Conservation (phyloP, 495 filamentous ascomycete species). For the Aspergillus biplanus region DNA sequence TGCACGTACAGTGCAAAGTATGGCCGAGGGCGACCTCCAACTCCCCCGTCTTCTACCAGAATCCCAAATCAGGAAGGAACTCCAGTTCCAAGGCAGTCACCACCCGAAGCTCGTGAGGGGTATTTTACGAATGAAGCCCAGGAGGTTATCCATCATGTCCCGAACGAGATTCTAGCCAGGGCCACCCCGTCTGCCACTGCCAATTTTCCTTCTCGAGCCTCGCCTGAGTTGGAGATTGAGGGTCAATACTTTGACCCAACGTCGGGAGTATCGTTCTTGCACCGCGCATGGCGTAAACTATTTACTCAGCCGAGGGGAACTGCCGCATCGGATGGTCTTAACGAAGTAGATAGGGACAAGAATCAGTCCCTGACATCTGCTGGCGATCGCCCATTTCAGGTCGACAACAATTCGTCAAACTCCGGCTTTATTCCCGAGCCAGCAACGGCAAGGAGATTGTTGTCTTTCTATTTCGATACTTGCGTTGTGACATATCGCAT, state of each 20-base stretch:
- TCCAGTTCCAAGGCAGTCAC: neutral
- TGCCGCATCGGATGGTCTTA: neutral
- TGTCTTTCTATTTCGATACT: slow-evolving; percentile 35
- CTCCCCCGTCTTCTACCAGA: slow-evolving; percentile 20
- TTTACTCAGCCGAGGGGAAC: slow-evolving; percentile 14
- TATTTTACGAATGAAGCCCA: neutral
- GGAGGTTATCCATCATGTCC: neutral
- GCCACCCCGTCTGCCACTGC: neutral
- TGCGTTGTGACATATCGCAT: slow-evolving; percentile 33
- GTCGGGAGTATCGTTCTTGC: slow-evolving; percentile 27
- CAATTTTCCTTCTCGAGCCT: neutral
- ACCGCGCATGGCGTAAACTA: slow-evolving; percentile 29
- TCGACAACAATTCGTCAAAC: neutral
- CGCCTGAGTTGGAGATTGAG: neutral
- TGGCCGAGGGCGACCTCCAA: slow-evolving; percentile 23
- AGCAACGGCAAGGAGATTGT: slow-evolving; percentile 16
- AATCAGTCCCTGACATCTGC: slow-evolving; percentile 6
- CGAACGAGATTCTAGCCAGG: neutral
- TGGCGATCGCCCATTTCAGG: slow-evolving; percentile 13
- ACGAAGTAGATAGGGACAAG: slow-evolving; percentile 1
- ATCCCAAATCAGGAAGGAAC: neutral
- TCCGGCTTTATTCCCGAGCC: slow-evolving; percentile 21
- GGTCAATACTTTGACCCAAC: slow-evolving; percentile 29
- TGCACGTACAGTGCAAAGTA: no score
- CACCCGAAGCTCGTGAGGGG: neutral